Conservation (phyloP, 805 yeast species). For the Ogataea pignaliae region DNA sequence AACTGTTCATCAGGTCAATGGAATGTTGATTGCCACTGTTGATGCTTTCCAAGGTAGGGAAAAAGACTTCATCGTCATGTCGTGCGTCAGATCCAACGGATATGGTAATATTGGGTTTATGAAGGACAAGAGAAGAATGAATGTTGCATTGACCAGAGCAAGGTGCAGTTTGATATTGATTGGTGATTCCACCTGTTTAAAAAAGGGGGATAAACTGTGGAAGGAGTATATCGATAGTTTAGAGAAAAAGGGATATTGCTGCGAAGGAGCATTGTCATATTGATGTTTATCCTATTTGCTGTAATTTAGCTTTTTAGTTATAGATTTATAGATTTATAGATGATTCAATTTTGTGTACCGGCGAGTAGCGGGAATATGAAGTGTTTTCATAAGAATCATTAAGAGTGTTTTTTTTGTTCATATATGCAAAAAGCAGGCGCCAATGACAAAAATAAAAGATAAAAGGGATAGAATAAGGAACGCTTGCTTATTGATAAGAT, state of each 20-base stretch:
- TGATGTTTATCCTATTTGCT: neutral
- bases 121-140: constrained; percentile 56
- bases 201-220: constrained; percentile 46
- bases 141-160: constrained; percentile 72
- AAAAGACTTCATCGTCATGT: constrained; percentile 71
- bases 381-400: too few species aligned
- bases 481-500: too few species aligned
- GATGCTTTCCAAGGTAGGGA: constrained; percentile 94
- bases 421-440: too few species aligned
- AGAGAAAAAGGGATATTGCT: constrained; percentile 30
- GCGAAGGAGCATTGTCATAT: constrained; percentile 12
- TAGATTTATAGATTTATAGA: neutral
- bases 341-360: too few species aligned
- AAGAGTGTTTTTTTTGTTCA: too few species aligned
- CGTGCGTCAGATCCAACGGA: constrained; percentile 70
- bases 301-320: too few species aligned
- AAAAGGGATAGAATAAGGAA: too few species aligned
- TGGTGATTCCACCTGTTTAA: constrained; percentile 54
- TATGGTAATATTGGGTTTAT: constrained; percentile 57
- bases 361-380: too few species aligned
- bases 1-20: constrained; percentile 43
- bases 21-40: constrained; percentile 52
- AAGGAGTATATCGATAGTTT: constrained; percentile 41
- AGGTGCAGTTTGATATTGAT: constrained; percentile 55
- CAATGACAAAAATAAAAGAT: too few species aligned